Percentiles rank a stretch among this genome's conserved stretches.
phyloP scores from a whole-genome alignment of 805 yeast species.

The Kazachstania taianensis region DNA sequence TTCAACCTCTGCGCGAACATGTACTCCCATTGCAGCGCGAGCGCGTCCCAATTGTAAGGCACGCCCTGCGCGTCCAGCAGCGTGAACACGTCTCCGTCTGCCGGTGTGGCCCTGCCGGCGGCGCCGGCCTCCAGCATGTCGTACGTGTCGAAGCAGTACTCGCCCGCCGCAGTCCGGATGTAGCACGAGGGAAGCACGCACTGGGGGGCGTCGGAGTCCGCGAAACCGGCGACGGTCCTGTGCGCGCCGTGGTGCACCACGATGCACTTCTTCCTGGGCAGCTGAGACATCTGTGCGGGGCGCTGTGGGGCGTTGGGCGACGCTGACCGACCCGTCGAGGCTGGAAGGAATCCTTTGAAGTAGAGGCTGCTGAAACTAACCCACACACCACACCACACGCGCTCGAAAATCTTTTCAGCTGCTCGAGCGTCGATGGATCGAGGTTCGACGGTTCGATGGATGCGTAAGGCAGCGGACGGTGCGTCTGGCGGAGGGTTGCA shows the following conservation, averaged over 20 bases:
- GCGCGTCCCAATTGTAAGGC: constrained; percentile 63
- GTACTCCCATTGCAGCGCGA: constrained; percentile 57
- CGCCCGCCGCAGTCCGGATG: constrained; percentile 26
- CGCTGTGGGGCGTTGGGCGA: too few relatives aligned
- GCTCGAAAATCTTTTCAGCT: too few relatives aligned
- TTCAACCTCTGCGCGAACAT: constrained; percentile 44
- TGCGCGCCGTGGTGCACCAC: constrained; percentile 62
- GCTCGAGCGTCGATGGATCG: too few relatives aligned
- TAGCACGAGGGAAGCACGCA: constrained; percentile 49
- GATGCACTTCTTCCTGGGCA: constrained; percentile 47
- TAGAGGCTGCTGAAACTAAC: too few relatives aligned
- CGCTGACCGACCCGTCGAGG: too few relatives aligned
- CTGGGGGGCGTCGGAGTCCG: constrained; percentile 53
- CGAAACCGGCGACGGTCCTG: constrained; percentile 60
- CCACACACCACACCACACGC: too few relatives aligned
- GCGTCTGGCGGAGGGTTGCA: too few relatives aligned
- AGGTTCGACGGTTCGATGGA: too few relatives aligned
- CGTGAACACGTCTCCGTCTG: constrained; percentile 41
- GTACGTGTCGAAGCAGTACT: constrained; percentile 18
- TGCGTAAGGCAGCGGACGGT: too few relatives aligned
- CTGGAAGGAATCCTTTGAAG: too few relatives aligned
- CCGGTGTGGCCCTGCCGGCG: constrained; percentile 3
- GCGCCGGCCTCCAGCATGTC: constrained; percentile 20
- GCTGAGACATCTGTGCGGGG: too few relatives aligned
- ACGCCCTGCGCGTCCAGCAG: constrained; percentile 44